Conservation (phyloP, 495 filamentous ascomycete genomes). For the Penicillium mononematosum region DNA sequence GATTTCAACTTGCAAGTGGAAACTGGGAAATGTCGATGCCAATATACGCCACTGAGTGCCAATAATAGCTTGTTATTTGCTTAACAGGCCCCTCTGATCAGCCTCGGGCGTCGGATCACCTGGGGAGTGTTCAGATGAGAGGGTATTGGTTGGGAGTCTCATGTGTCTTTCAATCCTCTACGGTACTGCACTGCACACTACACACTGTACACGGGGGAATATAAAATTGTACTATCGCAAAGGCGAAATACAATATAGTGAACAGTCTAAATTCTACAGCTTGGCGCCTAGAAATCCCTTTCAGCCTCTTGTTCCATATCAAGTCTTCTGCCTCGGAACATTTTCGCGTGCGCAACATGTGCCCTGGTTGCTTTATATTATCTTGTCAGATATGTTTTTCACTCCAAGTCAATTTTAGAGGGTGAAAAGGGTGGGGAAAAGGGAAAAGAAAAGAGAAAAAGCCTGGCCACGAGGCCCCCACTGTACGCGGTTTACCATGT, state of each 20-base stretch:
- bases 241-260: background rate
- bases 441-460: background rate
- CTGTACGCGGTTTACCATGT: background rate
- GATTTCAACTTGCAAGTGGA: slow-evolving; percentile 9
- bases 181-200: too few relatives aligned
- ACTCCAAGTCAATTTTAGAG: background rate
- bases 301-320: background rate
- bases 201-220: background rate
- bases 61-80: background rate
- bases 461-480: background rate
- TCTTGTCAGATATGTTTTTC: background rate
- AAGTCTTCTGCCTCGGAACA: background rate
- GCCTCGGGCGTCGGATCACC: background rate
- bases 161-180: background rate
- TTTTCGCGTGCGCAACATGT: background rate
- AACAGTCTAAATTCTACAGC: background rate
- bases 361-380: background rate
- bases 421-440: too few relatives aligned
- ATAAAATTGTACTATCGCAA: background rate
- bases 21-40: slow-evolving; percentile 4
- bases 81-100: background rate
- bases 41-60: slow-evolving; percentile 4
- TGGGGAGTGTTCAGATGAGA: background rate
- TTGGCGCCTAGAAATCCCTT: background rate
- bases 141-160: background rate